A percentile compares a stretch with the other conserved stretches of the same genome.
Evolutionary conservation across 2,329 filamentous ascomycete species (phyloP).

Genomic region (Albifimbria verrucaria): DNA sequence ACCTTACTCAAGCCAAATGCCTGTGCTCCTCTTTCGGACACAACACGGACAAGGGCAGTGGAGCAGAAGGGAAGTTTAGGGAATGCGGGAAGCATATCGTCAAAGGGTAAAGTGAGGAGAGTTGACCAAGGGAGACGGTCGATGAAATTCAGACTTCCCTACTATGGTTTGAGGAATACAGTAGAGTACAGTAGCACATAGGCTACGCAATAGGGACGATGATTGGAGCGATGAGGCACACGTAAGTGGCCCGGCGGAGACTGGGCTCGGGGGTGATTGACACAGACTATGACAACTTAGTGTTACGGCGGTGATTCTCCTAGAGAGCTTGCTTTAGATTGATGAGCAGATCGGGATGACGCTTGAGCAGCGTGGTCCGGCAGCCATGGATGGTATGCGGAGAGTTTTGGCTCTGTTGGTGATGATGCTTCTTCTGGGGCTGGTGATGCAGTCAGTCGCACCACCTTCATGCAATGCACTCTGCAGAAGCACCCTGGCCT

Average conservation of each 20-base stretch:
- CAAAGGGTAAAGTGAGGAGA: too few relatives aligned
- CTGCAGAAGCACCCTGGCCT: neutral
- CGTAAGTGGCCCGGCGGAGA: neutral
- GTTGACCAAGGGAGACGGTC: neutral
- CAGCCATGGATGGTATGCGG: too few relatives aligned
- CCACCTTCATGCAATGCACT: neutral
- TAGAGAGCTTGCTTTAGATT: neutral
- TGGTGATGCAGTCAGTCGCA: neutral
- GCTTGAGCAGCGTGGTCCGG: too few relatives aligned
- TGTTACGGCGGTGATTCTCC: constrained; percentile 3
- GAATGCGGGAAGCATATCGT: too few relatives aligned
- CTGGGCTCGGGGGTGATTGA: neutral
- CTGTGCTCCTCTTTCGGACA: too few relatives aligned
- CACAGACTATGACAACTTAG: neutral
- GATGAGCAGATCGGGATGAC: neutral
- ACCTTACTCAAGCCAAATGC: too few relatives aligned
- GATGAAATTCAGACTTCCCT: constrained; percentile 1
- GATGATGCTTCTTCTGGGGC: neutral
- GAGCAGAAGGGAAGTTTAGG: too few relatives aligned
- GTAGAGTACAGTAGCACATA: too few relatives aligned
- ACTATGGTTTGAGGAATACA: too few relatives aligned
- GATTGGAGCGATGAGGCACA: constrained; percentile 18
- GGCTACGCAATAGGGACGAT: constrained; percentile 14
- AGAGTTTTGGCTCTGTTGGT: neutral
- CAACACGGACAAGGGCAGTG: too few relatives aligned